Evolutionary conservation across 1,284 basidiomycete genomes (phyloP), one percentile per base, ranked within the genome.

Genomic region (Laetiporus sulphureus): DNA sequence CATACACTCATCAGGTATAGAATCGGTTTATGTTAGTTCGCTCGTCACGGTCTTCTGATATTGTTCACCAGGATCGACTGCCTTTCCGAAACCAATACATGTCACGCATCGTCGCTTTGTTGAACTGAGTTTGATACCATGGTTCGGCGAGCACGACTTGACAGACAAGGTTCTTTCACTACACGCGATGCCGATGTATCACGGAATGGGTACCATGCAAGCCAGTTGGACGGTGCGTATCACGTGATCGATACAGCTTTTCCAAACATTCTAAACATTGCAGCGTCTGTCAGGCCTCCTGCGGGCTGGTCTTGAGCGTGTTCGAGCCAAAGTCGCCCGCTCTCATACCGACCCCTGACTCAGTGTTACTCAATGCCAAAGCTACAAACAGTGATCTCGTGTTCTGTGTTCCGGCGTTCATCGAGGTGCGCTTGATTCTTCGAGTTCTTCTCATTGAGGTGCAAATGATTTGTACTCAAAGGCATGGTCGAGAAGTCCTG

Each of bases 1-100:
- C 31, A 31, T 60, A 13, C 59, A 61, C 42, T 60, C 59, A 18
- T 60, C 59, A 27, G 59, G 59, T 59, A 36, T 25, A 45, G 45
- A 27, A 6, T 3, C 4, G n/a, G 18, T 34, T 22, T 18, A 18
- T 23, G 32, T 5, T 10, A 5, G 33, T 7, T 13, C 30, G 15
- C 31, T 24, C 20, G 37, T 23, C 32, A 16, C 30, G 27, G 10
- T 23, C 4, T 16, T 23, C 32, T 40, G 19, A 27, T 22, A 16
- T n/a, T 12, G n/a, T 15, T 5, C 23, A 29, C 12, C 32, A 58
- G 57, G 57, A 6, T 53, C 57, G 5, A 54, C 52, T 5, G 48
- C 57, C 1, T 54, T 53, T 33, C 54, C 57, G 2, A 57, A 57
- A 32, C 54, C 54, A 5, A 49, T 57, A 22, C 13, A 21, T n/a